These are phyloP conservation scores for Miamiensis avidus DNA, from an alignment of 169 alveolate genomes.

Conservation along the genomic window DNA sequence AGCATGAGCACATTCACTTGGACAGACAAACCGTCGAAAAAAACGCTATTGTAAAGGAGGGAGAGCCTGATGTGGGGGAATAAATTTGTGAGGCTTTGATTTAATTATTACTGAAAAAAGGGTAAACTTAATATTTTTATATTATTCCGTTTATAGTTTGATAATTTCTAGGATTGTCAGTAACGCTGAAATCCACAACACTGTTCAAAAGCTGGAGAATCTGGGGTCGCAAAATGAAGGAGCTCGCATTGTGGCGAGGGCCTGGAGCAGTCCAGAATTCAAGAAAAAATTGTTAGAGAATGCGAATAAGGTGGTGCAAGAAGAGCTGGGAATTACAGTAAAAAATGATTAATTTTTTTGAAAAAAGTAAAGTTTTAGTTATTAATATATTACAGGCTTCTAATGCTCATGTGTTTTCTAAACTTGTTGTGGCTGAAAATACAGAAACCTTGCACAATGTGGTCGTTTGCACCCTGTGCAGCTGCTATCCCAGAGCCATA, in stretches of 20 bases:
- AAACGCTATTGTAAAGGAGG: background rate
- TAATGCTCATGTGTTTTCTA: background rate
- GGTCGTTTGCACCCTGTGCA: background rate
- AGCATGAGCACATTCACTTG: background rate
- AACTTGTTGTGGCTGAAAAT: background rate
- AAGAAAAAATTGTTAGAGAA: background rate
- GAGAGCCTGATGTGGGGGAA: background rate
- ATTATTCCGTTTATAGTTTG: too few species aligned
- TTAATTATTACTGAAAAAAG: too few species aligned
- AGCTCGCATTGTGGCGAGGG: background rate
- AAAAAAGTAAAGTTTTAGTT: background rate
- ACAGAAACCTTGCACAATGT: background rate
- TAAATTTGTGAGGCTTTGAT: background rate
- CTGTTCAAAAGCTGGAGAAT: background rate
- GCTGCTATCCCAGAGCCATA: background rate
- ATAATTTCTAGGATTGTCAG: background rate
- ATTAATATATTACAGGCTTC: background rate
- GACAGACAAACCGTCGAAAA: background rate
- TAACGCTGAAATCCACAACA: background rate
- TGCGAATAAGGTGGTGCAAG: background rate
- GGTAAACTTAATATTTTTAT: background rate
- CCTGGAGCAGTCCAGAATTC: background rate
- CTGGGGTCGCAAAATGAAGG: background rate
- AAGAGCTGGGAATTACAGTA: background rate
- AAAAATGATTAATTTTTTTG: background rate